Base-by-base conservation (phyloP, 2,329 filamentous ascomycete genomes). In the Westerdykella ornata region DNA sequence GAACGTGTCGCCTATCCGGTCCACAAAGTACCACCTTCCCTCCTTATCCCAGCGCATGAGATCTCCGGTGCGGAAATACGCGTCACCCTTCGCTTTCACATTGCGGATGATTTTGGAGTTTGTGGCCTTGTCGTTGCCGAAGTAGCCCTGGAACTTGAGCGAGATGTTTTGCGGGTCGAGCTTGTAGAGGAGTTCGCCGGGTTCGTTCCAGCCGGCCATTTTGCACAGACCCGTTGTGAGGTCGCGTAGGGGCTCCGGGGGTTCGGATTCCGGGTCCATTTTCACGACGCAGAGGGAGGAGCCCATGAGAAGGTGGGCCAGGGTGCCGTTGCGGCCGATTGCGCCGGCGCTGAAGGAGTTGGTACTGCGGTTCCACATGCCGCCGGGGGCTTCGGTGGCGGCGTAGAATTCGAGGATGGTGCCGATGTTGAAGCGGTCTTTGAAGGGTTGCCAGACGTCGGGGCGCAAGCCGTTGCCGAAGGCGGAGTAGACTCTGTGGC, bases 291-390 rank as follows among this genome's bases (percentile, higher is more conserved):
- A 67, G 40, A 77, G 76, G 12, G 65, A 64, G 39, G 80, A 67
- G 26, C 69, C 69, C 42, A 77, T 65, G 3, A 74, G 49, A 19
- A 68, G 58, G 0, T 81, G 72, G 19, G 74, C 62, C 17, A 88
- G 51, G 1, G 75, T 65, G 2, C 85, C 85, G 51, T 85, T 82
- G 49, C 86, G 81, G 0, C 83, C 85, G 2, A 89, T 82, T 16
- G 76, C 73, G n/a, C 77, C 74, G 1, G 76, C 53, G 71, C 17
- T 76, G 70, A 65, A 80, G 83, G 35, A 76, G 74, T 35, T 83
- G 78, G 37, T 46, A 14, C 48, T 55, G 38, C 47, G 47, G 43
- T 66, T 85, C 44, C 77, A 66, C 17, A 88, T 66, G 0, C 67
- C 65, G 46, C 85, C 73, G 18, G 85, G 72, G 12, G 82, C 80